Base-by-base conservation (phyloP, 2,329 filamentous ascomycete genomes). In the Ambrosiella cleistominuta region DNA sequence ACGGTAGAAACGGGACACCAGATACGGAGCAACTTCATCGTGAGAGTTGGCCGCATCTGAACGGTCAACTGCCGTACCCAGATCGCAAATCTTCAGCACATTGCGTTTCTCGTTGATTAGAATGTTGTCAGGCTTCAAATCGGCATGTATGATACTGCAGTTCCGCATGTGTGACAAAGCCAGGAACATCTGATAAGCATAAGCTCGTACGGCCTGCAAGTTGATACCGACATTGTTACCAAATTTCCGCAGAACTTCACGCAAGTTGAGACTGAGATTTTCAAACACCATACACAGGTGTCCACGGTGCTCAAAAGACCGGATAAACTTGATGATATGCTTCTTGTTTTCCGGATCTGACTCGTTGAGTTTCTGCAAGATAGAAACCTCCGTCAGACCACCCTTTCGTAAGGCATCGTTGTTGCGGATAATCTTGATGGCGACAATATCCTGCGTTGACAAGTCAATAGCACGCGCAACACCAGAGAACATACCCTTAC, bases 211-310 rank as follows among this genome's bases (percentile, higher is more conserved):
- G 9, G 90, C 91, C 61, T 80, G 80, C 57, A 97, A 72, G 65
- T 95, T 94, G 71, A 98, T 87, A 63, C 93, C 93, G 52, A 95
- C 83, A 65, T 95, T 90, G 64, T 93, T 87, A 60, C 91, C 93
- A 68, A 95, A 96, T 68, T 96, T 96, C 70, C 93, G 95, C 64
- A 98, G 70, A 5, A 97, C 86, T 68, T 97, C 91, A 63, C 94
- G 85, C 60, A 98, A 72, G 66, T 98, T 97, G 74, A 95, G 82
- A 67, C 87, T 86, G 63, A 98, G 76, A 68, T 95, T 93, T 70
- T 98, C 93, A 70, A 98, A 98, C 0, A 90, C 88, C 77, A 98
- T 89, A 70, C 93, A 98, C 53, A 98, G 72, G 72, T 98, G 93
- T 0, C 86, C 86, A 68, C 95, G 95, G 74, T 95, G 90, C 65